Percentiles rank a stretch among this genome's conserved stretches.
phyloP scores from a whole-genome alignment of 768 basidiomycete species.

The Phanerochaete carnosa region DNA sequence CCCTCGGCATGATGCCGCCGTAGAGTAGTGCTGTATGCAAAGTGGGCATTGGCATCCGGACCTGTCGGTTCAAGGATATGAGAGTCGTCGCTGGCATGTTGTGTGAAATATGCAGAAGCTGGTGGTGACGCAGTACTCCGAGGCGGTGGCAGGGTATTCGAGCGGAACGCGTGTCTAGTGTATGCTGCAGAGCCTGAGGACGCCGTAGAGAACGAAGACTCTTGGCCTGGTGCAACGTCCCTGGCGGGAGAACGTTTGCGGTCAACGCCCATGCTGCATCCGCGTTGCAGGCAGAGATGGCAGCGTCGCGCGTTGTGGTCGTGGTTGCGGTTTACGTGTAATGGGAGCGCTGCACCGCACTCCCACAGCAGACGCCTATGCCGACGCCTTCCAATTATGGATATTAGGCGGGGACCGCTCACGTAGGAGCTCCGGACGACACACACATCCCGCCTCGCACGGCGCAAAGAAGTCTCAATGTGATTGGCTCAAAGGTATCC shows the following conservation, averaged over 20 bases:
- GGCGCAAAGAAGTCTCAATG: too few species aligned
- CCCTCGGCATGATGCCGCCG: conserved; percentile 61
- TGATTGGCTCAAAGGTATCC: too few species aligned
- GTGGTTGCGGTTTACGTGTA: background rate
- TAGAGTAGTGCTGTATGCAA: conserved; percentile 80
- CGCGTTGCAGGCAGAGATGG: background rate
- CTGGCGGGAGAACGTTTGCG: conserved; percentile 15
- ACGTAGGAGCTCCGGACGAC: too few species aligned
- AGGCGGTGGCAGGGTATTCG: conserved; percentile 4
- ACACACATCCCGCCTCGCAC: too few species aligned
- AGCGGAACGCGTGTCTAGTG: conserved; percentile 12
- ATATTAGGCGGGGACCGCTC: background rate
- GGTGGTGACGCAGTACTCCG: conserved; percentile 57
- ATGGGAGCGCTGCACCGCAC: background rate
- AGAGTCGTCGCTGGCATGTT: conserved; percentile 45
- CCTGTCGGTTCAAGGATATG: conserved; percentile 51
- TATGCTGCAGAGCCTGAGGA: conserved; percentile 16
- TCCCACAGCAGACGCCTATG: background rate
- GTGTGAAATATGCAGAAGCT: conserved; percentile 76
- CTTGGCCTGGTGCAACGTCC: conserved; percentile 1
- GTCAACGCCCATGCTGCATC: conserved; percentile 15
- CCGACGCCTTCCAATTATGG: background rate
- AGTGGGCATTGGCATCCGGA: conserved; percentile 67
- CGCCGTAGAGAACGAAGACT: conserved; percentile 10
- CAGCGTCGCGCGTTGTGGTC: background rate